Conservation (phyloP, 1,284 basidiomycete species). For the Sporisorium scitamineum region DNA sequence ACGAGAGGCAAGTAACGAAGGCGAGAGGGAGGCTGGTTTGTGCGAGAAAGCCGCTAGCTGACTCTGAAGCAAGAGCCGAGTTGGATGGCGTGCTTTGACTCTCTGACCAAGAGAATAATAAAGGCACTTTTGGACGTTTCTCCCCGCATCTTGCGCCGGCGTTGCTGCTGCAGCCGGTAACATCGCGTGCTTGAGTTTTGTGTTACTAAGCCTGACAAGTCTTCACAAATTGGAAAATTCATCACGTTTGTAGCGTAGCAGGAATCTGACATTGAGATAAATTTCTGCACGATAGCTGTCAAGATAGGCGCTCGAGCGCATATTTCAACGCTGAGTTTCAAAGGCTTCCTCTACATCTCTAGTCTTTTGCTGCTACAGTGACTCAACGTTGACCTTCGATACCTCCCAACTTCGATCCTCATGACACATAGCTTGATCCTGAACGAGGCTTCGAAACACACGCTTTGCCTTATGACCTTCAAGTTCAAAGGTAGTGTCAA, state of each 20-base stretch:
- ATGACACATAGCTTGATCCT: background rate
- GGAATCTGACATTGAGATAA: background rate
- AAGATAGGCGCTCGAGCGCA: constrained; percentile 8
- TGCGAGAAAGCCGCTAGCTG: background rate
- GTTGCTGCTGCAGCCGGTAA: background rate
- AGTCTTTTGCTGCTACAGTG: background rate
- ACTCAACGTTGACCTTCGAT: background rate
- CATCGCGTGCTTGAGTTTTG: constrained; percentile 32
- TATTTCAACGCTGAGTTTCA: background rate
- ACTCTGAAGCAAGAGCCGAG: constrained; percentile 14
- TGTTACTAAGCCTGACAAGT: constrained; percentile 24
- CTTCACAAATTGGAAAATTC: background rate
- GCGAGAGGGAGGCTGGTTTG: background rate
- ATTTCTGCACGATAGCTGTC: constrained; percentile 6
- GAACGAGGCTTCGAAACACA: background rate
- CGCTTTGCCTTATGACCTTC: background rate
- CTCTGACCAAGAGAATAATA: too few relatives aligned
- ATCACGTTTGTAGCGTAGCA: background rate
- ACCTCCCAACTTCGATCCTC: background rate
- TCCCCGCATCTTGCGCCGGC: constrained; percentile 4
- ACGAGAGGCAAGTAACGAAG: background rate
- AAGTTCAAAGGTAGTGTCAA: background rate
- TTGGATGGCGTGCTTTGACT: constrained; percentile 28
- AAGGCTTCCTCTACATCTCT: background rate
- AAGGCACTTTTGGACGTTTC: constrained; percentile 31